Percentiles rank a stretch among this genome's conserved stretches.
phyloP scores from a whole-genome alignment of 768 basidiomycete species.

The Rhizopogon salebrosus region DNA sequence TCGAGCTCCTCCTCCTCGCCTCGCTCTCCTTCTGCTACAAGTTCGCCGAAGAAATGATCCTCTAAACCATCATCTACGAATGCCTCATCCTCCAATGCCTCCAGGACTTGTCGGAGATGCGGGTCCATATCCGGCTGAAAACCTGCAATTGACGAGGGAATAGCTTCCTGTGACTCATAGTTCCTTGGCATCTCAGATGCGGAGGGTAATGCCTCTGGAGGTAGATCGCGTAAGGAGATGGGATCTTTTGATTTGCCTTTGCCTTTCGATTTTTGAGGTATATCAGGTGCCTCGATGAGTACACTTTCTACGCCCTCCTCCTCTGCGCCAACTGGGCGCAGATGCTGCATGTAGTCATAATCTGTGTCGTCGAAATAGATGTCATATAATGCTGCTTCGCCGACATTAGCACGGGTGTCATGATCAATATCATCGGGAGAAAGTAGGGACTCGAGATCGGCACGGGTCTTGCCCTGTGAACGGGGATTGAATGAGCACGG shows the following conservation, averaged over 20 bases:
- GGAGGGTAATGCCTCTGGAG: slow-evolving; percentile 69
- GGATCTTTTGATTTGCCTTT: slow-evolving; percentile 33
- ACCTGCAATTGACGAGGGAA: slow-evolving; percentile 81
- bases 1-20: slow-evolving; percentile 53
- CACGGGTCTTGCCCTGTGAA: slow-evolving; percentile 70
- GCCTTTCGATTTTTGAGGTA: slow-evolving; percentile 31
- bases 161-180: slow-evolving; percentile 69
- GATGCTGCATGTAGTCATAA: slow-evolving; percentile 98
- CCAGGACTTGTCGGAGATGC: slow-evolving; percentile 85
- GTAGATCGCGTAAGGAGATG: slow-evolving; percentile 53
- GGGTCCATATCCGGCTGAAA: slow-evolving; percentile 97
- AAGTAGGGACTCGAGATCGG: slow-evolving; percentile 66
- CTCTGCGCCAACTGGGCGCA: slow-evolving; percentile 69
- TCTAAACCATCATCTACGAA: slow-evolving; percentile 77
- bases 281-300: slow-evolving; percentile 68
- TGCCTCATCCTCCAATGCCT: slow-evolving; percentile 93
- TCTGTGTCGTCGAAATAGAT: slow-evolving; percentile 93
- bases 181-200: slow-evolving; percentile 66
- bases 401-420: slow-evolving; percentile 53
- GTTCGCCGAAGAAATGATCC: slow-evolving; percentile 72
- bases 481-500: slow-evolving; percentile 19
- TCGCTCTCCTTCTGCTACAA: slow-evolving; percentile 70
- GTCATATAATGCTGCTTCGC: slow-evolving; percentile 87
- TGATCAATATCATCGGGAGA: slow-evolving; percentile 42
- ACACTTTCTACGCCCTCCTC: slow-evolving; percentile 81